These are phyloP conservation scores for Colletotrichum nymphaeae DNA, from an alignment of 2,329 filamentous ascomycete genomes.

Conservation along the genomic window DNA sequence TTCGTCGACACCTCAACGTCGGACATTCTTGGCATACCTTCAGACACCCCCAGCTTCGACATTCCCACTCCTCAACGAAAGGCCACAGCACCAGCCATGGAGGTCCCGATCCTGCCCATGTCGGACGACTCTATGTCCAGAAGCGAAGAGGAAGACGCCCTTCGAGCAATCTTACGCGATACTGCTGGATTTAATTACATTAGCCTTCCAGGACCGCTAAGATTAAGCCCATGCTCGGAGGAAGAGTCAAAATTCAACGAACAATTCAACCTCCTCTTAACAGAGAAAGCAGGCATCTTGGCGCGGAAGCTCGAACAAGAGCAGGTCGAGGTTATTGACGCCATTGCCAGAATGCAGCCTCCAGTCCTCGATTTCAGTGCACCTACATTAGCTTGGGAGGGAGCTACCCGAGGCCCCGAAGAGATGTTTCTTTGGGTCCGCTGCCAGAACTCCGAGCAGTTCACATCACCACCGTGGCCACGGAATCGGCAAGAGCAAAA, in stretches of 20 bases:
- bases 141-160: neutral
- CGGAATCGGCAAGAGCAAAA: slow-evolving; percentile 29
- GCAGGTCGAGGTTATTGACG: slow-evolving; percentile 40
- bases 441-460: slow-evolving; percentile 19
- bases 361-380: slow-evolving; percentile 43
- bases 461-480: slow-evolving; percentile 17
- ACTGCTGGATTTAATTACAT: neutral
- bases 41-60: slow-evolving; percentile 9
- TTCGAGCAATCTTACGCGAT: neutral
- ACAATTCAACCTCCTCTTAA: slow-evolving; percentile 39
- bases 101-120: neutral
- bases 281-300: slow-evolving; percentile 30
- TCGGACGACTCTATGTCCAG: neutral
- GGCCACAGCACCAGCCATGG: neutral
- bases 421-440: slow-evolving; percentile 38
- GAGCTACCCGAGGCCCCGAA: slow-evolving; percentile 35
- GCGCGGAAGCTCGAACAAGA: slow-evolving; percentile 42
- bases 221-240: neutral
- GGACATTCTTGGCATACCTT: neutral
- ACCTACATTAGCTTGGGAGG: slow-evolving; percentile 40
- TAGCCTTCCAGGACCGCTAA: too few species aligned
- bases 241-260: slow-evolving; percentile 38
- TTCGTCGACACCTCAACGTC: neutral
- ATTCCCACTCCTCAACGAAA: neutral
- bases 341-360: slow-evolving; percentile 42